Evolutionary conservation across 768 basidiomycete genomes (phyloP).

Genomic region (Leccinum obscurum): DNA sequence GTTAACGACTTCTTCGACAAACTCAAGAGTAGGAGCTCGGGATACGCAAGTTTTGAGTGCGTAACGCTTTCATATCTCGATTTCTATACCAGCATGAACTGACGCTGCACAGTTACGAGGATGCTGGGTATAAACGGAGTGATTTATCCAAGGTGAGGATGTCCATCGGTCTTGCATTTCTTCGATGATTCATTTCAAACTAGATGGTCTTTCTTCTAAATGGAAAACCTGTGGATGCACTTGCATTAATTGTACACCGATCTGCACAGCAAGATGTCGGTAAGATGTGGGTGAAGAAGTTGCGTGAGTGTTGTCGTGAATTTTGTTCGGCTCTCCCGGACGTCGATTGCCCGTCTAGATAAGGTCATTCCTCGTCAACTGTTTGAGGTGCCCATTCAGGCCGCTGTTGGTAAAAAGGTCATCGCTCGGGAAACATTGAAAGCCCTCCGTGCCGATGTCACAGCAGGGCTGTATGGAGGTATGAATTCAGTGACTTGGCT

Average conservation of each 20-base stretch:
- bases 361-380: slow-evolving; percentile 91
- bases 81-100: slow-evolving; percentile 1
- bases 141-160: slow-evolving; percentile 74
- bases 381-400: slow-evolving; percentile 96
- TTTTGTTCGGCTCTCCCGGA: slow-evolving; percentile 1
- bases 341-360: slow-evolving; percentile 43
- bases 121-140: slow-evolving; percentile 82
- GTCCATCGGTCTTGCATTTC: background rate
- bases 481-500: background rate
- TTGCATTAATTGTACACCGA: slow-evolving; percentile 88
- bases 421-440: slow-evolving; percentile 88
- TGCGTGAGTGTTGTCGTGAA: slow-evolving; percentile 57
- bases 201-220: slow-evolving; percentile 93
- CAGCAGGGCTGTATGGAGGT: slow-evolving; percentile 92
- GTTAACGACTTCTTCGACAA: slow-evolving; percentile 95
- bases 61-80: slow-evolving; percentile 27
- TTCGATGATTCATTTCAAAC: slow-evolving; percentile 2
- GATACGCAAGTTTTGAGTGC: slow-evolving; percentile 90
- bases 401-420: slow-evolving; percentile 81
- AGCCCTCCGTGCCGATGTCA: slow-evolving; percentile 88
- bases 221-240: slow-evolving; percentile 85
- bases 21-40: slow-evolving; percentile 89
- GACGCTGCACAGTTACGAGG: slow-evolving; percentile 75
- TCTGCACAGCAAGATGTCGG: slow-evolving; percentile 76
- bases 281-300: slow-evolving; percentile 85